These are phyloP conservation scores for Trichoderma afroharzianum DNA, from an alignment of 2,329 filamentous ascomycete species.

Conservation along the genomic window DNA sequence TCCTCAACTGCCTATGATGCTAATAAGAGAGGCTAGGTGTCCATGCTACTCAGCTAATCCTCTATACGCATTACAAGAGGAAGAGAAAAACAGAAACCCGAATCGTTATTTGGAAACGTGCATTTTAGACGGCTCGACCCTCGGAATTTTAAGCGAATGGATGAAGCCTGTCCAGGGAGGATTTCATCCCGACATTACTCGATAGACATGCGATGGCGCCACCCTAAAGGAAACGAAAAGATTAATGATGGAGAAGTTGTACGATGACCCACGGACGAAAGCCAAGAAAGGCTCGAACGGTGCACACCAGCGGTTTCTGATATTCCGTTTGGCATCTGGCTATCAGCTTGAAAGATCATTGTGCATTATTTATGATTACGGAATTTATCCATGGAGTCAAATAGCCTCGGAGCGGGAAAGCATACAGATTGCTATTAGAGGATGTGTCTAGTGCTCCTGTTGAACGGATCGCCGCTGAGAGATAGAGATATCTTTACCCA, in stretches of 20 bases:
- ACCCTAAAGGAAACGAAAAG: not conserved
- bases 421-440: not conserved
- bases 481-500: not conserved
- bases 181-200: not conserved
- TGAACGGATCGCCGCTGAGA: not conserved
- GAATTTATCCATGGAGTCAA: not conserved
- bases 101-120: not conserved
- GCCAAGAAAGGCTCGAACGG: not conserved
- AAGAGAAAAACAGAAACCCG: not conserved
- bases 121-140: not conserved
- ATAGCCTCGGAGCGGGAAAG: not conserved
- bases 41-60: slow-evolving; percentile 36
- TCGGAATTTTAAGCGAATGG: not conserved
- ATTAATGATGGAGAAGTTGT: not conserved
- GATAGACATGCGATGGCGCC: not conserved
- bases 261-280: not conserved
- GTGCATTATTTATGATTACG: not conserved
- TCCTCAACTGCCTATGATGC: not conserved
- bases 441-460: not conserved
- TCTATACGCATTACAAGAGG: not conserved
- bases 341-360: not conserved
- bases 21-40: slow-evolving; percentile 27
- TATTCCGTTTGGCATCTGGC: not conserved
- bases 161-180: not conserved
- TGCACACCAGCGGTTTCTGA: not conserved